Base-by-base conservation (phyloP, 2,329 filamentous ascomycete species). In the Arthrobotrys sinensis region DNA sequence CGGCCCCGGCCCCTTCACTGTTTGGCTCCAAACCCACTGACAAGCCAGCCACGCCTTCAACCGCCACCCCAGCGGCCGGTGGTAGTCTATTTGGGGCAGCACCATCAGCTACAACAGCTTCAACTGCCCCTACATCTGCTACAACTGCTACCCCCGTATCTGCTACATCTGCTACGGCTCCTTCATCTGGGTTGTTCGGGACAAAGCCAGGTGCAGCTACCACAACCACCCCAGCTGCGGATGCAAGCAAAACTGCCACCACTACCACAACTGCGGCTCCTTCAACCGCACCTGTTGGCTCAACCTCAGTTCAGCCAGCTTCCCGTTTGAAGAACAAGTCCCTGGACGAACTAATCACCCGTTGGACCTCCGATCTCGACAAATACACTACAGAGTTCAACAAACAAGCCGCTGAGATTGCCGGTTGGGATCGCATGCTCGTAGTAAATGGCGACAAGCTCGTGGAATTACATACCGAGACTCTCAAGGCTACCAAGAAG, bases 371-470 rank as follows among this genome's bases (percentile, higher is more conserved):
- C 0, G 96, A 98, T 83, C 87, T 99, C 62, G 92, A 94, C 66
- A 96, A 97, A 83, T 97, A 99, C 83, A 95, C 98, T 83, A 97
- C 97, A 84, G 93, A 97, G 76, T 99, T 98, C 86, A 94, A 96
- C 83, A 89, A 91, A 38, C 94, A 98, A 84, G 95, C 96, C 3
- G 89, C 91, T 79, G 92, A 94, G 80, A 93, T 98, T 12, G 92
- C 94, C 11, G 88, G 89, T 52, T 99, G 96, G 96, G 96, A 99
- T 84, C 90, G 93, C 73, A 90, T 94, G 83, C 88, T 99, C 12
- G 94, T 98, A 2, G 93, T 96, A 81, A 99, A 99, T 82, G 93
- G 92, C 73, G 93, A 95, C 83, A 97, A 97, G 86, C 97, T 99
- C 79, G 93, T 95, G 84, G 94, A 95, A 84, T 87, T 99, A 3